phyloP scores from a whole-genome alignment of 2,329 filamentous ascomycete species.

The Colletotrichum sp. region DNA sequence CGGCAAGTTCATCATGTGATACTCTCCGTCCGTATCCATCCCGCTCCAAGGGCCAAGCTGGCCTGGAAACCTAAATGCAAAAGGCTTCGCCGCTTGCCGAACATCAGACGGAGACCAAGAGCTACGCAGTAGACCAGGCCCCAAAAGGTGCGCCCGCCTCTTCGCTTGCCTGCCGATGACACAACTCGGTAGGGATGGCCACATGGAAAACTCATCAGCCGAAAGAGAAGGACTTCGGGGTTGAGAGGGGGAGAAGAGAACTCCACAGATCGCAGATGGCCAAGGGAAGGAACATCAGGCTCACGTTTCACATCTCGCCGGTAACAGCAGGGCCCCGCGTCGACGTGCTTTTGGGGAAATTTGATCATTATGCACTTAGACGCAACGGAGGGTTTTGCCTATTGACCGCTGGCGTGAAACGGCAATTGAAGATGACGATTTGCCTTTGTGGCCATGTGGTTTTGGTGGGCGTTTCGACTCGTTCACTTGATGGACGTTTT shows the following conservation, averaged over 20 bases:
- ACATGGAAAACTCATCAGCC: not conserved
- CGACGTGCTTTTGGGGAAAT: not conserved
- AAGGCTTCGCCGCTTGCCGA: constrained; percentile 1
- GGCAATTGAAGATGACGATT: not conserved
- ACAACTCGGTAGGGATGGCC: not conserved
- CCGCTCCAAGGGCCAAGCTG: not conserved
- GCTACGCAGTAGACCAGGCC: not conserved
- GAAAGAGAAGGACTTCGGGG: not conserved
- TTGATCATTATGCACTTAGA: not conserved
- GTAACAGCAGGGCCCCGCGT: not conserved
- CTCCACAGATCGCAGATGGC: not conserved
- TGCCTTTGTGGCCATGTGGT: not conserved
- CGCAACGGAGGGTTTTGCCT: not conserved
- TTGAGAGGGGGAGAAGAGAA: not conserved
- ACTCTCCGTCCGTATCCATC: not conserved
- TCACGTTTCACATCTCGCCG: constrained; percentile 5
- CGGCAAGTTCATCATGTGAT: not conserved
- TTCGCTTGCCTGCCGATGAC: not conserved
- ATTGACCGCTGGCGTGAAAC: not conserved
- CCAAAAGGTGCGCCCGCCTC: not conserved
- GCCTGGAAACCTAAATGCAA: not conserved
- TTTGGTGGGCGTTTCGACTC: not conserved
- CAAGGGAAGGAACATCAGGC: not conserved
- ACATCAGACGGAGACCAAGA: constrained; percentile 7
- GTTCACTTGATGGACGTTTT: not conserved